Evolutionary conservation across 75 land plant species (phyloP).

Genomic region (Larix kaempferi): DNA sequence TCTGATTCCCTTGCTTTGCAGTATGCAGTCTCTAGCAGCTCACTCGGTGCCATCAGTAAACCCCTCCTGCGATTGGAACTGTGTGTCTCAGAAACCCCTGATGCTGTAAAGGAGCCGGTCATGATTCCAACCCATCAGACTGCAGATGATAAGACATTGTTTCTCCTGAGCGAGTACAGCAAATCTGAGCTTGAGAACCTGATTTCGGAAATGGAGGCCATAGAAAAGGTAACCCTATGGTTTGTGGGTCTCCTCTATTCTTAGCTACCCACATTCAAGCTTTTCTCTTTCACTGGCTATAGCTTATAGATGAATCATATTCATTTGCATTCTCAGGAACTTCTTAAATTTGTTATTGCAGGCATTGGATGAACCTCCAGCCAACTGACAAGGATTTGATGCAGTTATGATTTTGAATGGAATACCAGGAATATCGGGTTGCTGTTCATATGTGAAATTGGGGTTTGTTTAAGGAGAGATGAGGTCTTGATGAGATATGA

Average conservation of each 20-base stretch:
- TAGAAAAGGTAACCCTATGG: neutral
- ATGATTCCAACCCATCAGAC: neutral
- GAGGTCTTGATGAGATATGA: too few relatives aligned
- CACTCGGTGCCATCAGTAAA: neutral
- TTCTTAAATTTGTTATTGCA: constrained; percentile 4
- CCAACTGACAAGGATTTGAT: neutral
- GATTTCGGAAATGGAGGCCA: constrained; percentile 4
- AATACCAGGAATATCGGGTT: neutral
- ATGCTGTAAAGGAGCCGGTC: neutral
- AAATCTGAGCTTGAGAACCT: neutral
- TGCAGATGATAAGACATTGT: neutral
- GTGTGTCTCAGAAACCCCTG: neutral
- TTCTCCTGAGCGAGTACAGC: neutral
- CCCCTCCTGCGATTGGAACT: constrained; percentile 7
- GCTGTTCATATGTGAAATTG: neutral
- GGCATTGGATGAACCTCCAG: constrained; percentile 4
- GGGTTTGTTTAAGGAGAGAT: neutral
- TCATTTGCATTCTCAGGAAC: neutral
- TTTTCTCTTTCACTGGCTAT: neutral
- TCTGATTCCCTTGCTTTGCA: neutral
- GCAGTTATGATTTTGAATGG: neutral
- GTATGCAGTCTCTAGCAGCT: constrained; percentile 1
- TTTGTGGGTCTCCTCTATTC: neutral
- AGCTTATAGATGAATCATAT: neutral
- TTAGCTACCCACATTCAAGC: neutral